These are phyloP conservation scores for Eucalyptus dawsonii DNA, from an alignment of 345 rosid genomes.

Conservation along the genomic window DNA sequence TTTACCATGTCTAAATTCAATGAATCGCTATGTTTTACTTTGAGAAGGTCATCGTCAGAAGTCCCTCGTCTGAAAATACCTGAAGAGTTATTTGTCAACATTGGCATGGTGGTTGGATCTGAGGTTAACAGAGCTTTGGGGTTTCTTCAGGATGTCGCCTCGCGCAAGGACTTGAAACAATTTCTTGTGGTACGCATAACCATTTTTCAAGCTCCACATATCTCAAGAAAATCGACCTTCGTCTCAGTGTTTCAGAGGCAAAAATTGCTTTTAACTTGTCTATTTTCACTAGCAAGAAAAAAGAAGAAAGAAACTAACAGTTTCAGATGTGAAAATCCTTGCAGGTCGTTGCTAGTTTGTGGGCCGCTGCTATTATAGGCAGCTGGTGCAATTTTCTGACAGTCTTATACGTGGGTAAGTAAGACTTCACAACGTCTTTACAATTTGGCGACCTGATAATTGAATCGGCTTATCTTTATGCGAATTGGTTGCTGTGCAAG, in stretches of 20 bases:
- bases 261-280: not conserved
- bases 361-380: constrained; percentile 65
- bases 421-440: not conserved
- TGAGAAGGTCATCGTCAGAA: constrained; percentile 45
- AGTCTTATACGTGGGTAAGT: constrained; percentile 75
- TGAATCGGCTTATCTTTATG: not conserved
- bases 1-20: not conserved
- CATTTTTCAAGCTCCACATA: not conserved
- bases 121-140: constrained; percentile 57
- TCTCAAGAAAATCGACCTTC: not conserved
- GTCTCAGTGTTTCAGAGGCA: not conserved
- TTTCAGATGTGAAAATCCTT: not conserved
- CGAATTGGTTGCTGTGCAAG: not conserved
- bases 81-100: constrained; percentile 50
- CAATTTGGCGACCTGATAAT: not conserved
- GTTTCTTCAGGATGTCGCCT: constrained; percentile 65
- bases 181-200: constrained; percentile 44
- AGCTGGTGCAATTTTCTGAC: constrained; percentile 94
- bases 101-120: constrained; percentile 44
- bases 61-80: constrained; percentile 80
- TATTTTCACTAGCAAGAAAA: not conserved
- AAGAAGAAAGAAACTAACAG: not conserved
- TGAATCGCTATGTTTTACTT: not conserved
- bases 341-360: constrained; percentile 57
- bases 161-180: constrained; percentile 60